Base-by-base conservation (phyloP, 306 rosid genomes). In the Acacia crassicarpa region DNA sequence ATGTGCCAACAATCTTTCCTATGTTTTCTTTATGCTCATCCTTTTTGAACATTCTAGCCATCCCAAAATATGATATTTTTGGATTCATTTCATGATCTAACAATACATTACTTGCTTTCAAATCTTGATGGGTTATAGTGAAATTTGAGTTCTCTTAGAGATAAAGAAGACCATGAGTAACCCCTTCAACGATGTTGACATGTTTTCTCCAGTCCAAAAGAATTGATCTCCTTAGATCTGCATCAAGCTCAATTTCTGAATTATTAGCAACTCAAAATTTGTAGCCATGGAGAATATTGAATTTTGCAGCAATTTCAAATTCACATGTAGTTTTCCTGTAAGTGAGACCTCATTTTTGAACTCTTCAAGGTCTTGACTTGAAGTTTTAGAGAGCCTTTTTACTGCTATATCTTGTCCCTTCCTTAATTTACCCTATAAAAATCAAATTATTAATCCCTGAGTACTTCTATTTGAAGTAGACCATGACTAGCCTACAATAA, bases 91-190 rank as follows among this genome's bases (percentile, higher is more conserved):
- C 85, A 33, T 83, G 38, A 63, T 93, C 92, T 49, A 91, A 35
- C 66, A 88, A 80, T 48, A 89, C 83, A 63, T 92, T 92, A 67
- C 95, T 88, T 11, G 19, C 67, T 61, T 61, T 61, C 8, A 61
- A 12, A 61, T 23, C 38, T 61, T 38, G 67, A 25, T 61, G 95
- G 78, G 91, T 87, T 58, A 93, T 87, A 6, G 91, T 93, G 51
- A 88, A 81, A 68, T 91, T 89, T n/a, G 97, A 93, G 80, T 91
- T 87, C 71, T 93, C 93, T 75, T 91, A 94, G 69, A 91, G 95
- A 83, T 93, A 93, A 23, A 91, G 83, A 85, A 93, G 94, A 41
- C 97, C 95, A 77, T 91, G 95, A 74, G 79, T 89, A 63, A 93
- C 66, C 23, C 94, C 95, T 80, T 89, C 91, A 40, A 93, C 91